Evolutionary conservation across 805 yeast species (phyloP).

Genomic region (Wickerhamiella occidentalis): DNA sequence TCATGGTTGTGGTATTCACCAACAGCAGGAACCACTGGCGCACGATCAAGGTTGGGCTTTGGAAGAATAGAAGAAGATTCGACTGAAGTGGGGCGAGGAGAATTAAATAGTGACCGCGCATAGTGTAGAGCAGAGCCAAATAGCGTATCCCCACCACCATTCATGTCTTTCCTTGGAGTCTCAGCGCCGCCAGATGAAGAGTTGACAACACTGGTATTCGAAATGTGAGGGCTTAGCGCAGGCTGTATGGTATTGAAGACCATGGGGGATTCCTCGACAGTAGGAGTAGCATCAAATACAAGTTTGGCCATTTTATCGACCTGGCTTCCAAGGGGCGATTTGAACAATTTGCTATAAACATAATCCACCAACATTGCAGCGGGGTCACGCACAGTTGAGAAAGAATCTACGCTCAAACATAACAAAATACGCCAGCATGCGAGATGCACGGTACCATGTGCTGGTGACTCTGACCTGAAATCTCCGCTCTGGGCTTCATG

Average conservation of each 20-base stretch:
- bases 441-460: slow-evolving; percentile 75
- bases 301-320: slow-evolving; percentile 35
- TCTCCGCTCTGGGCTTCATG: slow-evolving; percentile 47
- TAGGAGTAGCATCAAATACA: not conserved
- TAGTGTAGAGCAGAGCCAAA: slow-evolving; percentile 3
- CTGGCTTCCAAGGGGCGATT: slow-evolving; percentile 51
- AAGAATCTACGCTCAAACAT: slow-evolving; percentile 78
- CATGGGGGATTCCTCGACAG: not conserved
- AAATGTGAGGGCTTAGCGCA: not conserved
- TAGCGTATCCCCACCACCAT: slow-evolving; percentile 5
- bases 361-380: slow-evolving; percentile 69
- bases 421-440: slow-evolving; percentile 80
- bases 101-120: slow-evolving; percentile 7
- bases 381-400: slow-evolving; percentile 57
- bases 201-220: not conserved
- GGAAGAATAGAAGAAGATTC: not conserved
- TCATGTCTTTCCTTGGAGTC: not conserved
- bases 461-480: slow-evolving; percentile 55
- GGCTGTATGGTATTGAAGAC: not conserved
- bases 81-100: not conserved
- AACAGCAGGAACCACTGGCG: slow-evolving; percentile 6
- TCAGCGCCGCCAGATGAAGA: not conserved
- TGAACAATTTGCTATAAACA: slow-evolving; percentile 49
- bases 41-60: not conserved
- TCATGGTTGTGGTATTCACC: slow-evolving; percentile 1